Evolutionary conservation across 1,139 yeast species (phyloP).

Genomic region (Chernovozyma aurita): DNA sequence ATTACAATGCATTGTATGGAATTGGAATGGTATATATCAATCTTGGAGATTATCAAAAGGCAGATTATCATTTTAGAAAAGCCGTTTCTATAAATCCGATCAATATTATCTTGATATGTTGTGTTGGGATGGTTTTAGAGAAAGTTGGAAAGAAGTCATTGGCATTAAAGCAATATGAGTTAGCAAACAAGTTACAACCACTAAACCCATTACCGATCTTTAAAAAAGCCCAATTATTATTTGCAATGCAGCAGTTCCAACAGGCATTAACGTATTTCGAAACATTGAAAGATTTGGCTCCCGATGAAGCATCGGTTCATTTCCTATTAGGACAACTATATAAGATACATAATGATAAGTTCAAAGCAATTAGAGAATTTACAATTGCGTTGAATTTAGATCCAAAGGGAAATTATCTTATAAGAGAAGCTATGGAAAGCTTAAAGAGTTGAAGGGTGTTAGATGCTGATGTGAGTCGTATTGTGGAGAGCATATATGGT

Average conservation of each 20-base stretch:
- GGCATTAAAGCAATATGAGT: slow-evolving; percentile 78
- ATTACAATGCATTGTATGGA: slow-evolving; percentile 94
- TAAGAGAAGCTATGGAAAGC: slow-evolving; percentile 76
- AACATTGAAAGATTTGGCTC: slow-evolving; percentile 67
- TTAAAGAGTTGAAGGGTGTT: slow-evolving; percentile 23
- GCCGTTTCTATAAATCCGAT: slow-evolving; percentile 89
- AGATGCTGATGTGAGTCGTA: too few relatives aligned
- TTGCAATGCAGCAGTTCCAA: slow-evolving; percentile 64
- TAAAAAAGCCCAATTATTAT: slow-evolving; percentile 80
- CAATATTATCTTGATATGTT: slow-evolving; percentile 84
- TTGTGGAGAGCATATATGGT: too few relatives aligned
- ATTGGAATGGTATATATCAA: slow-evolving; percentile 92
- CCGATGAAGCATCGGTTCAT: slow-evolving; percentile 94
- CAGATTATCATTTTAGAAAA: slow-evolving; percentile 81
- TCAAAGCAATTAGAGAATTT: slow-evolving; percentile 77
- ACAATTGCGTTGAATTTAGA: slow-evolving; percentile 89
- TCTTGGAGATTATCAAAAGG: slow-evolving; percentile 77
- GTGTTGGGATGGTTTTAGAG: slow-evolving; percentile 92
- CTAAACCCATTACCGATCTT: slow-evolving; percentile 81
- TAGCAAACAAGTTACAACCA: slow-evolving; percentile 84
- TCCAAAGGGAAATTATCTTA: slow-evolving; percentile 87
- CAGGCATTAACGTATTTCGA: slow-evolving; percentile 76
- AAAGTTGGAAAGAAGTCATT: slow-evolving; percentile 62
- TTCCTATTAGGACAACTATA: slow-evolving; percentile 84
- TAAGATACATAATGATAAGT: slow-evolving; percentile 69